A percentile compares a stretch with the other conserved stretches of the same genome.
phyloP scores from a whole-genome alignment of 225 moss, liverwort and hornwort species.

The Neckera pumila region DNA sequence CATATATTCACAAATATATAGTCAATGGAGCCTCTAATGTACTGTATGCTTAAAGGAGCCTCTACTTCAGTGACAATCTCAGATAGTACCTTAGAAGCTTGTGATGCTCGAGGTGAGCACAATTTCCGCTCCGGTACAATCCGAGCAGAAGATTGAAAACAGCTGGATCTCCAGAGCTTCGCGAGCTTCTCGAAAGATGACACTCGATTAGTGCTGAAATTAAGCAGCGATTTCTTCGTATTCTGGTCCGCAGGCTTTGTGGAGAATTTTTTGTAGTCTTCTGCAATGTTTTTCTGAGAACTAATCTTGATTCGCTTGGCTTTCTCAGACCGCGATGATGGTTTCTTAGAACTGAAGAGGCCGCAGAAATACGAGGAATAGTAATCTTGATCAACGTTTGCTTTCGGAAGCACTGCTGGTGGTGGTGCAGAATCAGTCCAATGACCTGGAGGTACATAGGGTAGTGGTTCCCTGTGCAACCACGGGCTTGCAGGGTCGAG shows the following conservation, averaged over 20 bases:
- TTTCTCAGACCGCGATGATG: neutral
- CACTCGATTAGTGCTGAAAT: neutral
- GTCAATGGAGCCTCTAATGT: neutral
- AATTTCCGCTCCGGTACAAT: neutral
- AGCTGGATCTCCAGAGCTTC: constrained; percentile 16
- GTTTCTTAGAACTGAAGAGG: neutral
- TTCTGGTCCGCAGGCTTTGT: neutral
- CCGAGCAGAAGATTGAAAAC: constrained; percentile 2
- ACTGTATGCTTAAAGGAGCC: neutral
- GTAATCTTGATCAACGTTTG: neutral
- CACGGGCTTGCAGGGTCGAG: neutral
- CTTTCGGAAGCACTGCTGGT: neutral
- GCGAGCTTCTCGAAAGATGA: neutral
- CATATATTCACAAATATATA: neutral
- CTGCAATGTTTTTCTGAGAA: neutral
- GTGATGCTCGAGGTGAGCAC: neutral
- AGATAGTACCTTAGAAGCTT: neutral
- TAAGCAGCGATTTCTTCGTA: neutral
- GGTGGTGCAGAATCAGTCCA: constrained; percentile 5
- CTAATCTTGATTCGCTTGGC: neutral
- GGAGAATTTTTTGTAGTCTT: neutral
- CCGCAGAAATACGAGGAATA: constrained; percentile 26
- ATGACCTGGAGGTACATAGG: neutral
- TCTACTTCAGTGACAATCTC: neutral
- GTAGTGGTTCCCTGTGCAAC: neutral